These are phyloP conservation scores for Penicillium pulvis DNA, from an alignment of 495 filamentous ascomycete genomes.

Conservation along the genomic window DNA sequence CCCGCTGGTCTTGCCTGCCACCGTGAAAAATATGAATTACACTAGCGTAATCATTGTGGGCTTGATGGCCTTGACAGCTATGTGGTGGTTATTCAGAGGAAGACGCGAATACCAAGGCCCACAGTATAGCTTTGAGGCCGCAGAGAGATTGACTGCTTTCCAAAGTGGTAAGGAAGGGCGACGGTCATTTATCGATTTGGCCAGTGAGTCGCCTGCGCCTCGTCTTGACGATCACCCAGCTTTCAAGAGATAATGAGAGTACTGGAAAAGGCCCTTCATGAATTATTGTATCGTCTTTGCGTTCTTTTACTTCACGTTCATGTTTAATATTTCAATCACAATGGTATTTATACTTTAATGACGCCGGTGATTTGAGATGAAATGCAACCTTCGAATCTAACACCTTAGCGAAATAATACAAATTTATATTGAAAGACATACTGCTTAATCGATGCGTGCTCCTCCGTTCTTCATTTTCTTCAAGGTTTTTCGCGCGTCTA, in stretches of 20 bases:
- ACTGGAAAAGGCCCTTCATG: not conserved
- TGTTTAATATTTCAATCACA: not conserved
- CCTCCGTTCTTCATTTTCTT: no score
- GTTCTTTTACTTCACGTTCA: not conserved
- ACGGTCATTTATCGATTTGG: conserved; percentile 27
- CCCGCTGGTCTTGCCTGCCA: conserved; percentile 56
- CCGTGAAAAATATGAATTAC: conserved; percentile 66
- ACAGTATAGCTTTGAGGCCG: conserved; percentile 36
- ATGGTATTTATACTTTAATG: not conserved
- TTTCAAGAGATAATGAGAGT: not conserved
- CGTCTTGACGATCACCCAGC: conserved; percentile 12
- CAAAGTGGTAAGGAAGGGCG: conserved; percentile 29
- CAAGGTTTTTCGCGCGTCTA: no score
- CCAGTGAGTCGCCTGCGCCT: conserved; percentile 6
- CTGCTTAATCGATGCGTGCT: no score
- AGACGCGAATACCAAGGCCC: conserved; percentile 34
- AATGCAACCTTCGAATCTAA: no score
- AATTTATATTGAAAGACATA: not conserved
- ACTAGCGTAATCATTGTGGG: conserved; percentile 64
- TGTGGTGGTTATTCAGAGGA: conserved; percentile 36
- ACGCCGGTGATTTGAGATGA: not conserved
- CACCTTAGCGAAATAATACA: not conserved
- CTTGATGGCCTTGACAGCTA: conserved; percentile 40
- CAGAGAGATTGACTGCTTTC: conserved; percentile 28
- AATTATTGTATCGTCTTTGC: not conserved